Conservation (phyloP, 768 basidiomycete species). For the Nidularia sp. region DNA sequence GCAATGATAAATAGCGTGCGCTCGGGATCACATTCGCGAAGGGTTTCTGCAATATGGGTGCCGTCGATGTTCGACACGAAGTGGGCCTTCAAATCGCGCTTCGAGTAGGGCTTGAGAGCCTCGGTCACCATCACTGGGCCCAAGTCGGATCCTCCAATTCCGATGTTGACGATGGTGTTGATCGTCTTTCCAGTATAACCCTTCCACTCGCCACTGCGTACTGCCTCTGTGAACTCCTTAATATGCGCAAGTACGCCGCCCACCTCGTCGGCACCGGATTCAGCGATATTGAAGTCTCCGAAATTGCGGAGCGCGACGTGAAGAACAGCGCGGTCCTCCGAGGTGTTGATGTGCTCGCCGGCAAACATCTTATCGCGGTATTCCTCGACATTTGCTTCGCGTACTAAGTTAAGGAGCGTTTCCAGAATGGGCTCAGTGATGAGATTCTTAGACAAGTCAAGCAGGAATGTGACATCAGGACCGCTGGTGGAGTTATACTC, state of each 20-base stretch:
- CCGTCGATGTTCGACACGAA: constrained; percentile 99
- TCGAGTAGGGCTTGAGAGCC: constrained; percentile 89
- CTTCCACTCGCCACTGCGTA: constrained; percentile 88
- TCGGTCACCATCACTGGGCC: constrained; percentile 99
- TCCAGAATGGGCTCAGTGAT: constrained; percentile 82
- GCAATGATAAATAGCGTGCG: constrained; percentile 97
- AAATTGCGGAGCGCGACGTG: constrained; percentile 90
- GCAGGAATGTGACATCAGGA: constrained; percentile 73
- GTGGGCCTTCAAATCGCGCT: constrained; percentile 80
- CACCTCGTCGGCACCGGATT: constrained; percentile 83
- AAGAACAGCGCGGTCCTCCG: constrained; percentile 94
- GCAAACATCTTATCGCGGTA: constrained; percentile 91
- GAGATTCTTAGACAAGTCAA: constrained; percentile 97
- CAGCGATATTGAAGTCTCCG: constrained; percentile 71
- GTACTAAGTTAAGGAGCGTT: constrained; percentile 72
- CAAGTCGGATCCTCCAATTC: constrained; percentile 96
- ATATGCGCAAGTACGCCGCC: constrained; percentile 84
- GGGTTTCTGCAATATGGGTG: constrained; percentile 90
- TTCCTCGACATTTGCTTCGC: constrained; percentile 82
- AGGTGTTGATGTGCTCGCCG: constrained; percentile 97
- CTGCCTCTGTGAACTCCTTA: constrained; percentile 79
- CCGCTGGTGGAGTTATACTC: constrained; percentile 67
- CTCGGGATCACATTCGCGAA: constrained; percentile 80
- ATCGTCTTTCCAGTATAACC: constrained; percentile 97
- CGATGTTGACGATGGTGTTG: constrained; percentile 95